These are phyloP conservation scores for Anisodus acutangulus DNA, from an alignment of 257 asterid species.

Conservation along the genomic window DNA sequence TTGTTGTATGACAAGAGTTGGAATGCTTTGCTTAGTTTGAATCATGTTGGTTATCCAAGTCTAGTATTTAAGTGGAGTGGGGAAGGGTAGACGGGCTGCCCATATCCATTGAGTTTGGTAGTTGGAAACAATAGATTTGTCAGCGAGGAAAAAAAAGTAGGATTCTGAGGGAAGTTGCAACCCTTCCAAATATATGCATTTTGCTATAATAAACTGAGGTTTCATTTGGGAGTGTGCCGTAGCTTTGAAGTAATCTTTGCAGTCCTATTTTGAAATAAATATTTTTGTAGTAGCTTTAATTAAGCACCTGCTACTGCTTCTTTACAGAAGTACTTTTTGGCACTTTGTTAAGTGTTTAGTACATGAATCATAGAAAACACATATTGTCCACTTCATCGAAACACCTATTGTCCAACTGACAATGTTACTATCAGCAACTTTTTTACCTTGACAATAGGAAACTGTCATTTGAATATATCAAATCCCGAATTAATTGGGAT, in stretches of 20 bases:
- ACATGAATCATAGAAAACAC: not conserved
- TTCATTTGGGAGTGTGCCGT: not conserved
- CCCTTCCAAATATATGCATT: not conserved
- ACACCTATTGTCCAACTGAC: not conserved
- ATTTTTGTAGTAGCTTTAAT: not conserved
- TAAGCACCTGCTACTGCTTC: not conserved
- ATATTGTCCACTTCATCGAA: not conserved
- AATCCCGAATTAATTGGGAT: constrained; percentile 13
- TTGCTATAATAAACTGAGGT: constrained; percentile 11
- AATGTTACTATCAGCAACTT: not conserved
- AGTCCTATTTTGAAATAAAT: not conserved
- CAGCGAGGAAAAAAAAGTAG: not conserved
- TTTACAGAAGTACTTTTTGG: not conserved
- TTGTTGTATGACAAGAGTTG: constrained; percentile 19
- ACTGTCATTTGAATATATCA: constrained; percentile 1
- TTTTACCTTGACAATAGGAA: not conserved
- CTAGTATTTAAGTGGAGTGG: constrained; percentile 4
- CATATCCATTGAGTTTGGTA: not conserved
- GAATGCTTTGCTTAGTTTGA: not conserved
- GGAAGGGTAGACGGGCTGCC: not conserved
- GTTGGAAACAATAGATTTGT: not conserved
- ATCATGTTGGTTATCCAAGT: not conserved
- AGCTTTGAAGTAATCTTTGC: not conserved
- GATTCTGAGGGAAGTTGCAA: not conserved
- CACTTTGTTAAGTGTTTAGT: not conserved